Base-by-base conservation (phyloP, 106 monocot genomes). In the Iris macrosiphon region DNA sequence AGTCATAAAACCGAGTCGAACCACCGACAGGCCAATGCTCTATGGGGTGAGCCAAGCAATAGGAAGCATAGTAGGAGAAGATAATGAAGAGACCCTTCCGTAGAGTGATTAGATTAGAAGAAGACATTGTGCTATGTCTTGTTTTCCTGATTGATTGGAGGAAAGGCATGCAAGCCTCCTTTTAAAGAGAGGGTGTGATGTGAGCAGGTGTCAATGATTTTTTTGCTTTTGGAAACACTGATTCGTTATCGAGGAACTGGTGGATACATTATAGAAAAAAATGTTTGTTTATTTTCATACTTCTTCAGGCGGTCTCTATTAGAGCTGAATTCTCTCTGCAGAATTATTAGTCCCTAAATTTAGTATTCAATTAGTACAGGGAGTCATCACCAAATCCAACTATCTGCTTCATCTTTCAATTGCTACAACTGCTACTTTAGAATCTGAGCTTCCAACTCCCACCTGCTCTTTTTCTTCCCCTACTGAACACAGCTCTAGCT, bases 391-490 rank as follows among this genome's bases (percentile, higher is more conserved):
- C 52, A 52, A 52, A 29, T 52, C 52, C 16, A n/a, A n/a, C 17
- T 31, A 37, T 55, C 37, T 6, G 22, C 28, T 55, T 28, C 37
- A 10, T 3, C 13, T 20, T 55, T 35, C 20, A 26, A 35, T 55
- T 15, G 21, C 21, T 20, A 19, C 55, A 55, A 16, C 35, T 55
- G 34, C 31, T 16, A 10, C 12, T n/a, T 55, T 19, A 29, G 32
- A 35, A 55, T 19, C 55, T 55, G 19, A 14, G 32, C 33, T 28
- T 55, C 55, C 34, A 17, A 55, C 55, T 55, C 55, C 6, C 35
- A 55, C 33, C 55, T 55, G 55, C 55, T 55, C 55, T 37, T 7
- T 55, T 13, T 35, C 32, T n/a, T n/a, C n/a, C n/a, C n/a, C n/a
- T n/a, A n/a, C n/a, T n/a, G n/a, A n/a, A n/a, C n/a, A n/a, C n/a